phyloP scores from a whole-genome alignment of 2,329 filamentous ascomycete species.

The Aspergillus pseudoterreus region DNA sequence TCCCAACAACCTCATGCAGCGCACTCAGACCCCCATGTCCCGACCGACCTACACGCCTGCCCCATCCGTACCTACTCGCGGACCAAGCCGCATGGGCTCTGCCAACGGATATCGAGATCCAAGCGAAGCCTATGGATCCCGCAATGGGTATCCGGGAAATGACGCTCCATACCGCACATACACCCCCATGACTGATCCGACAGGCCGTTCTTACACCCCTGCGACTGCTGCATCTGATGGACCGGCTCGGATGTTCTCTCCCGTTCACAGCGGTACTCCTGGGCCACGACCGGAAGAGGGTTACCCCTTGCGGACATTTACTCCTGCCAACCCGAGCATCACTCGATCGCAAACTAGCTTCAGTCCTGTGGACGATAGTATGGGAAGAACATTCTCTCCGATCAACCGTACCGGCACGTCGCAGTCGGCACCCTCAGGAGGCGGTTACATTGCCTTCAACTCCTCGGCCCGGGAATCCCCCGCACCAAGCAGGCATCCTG shows the following conservation, averaged over 20 bases:
- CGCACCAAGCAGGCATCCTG: not conserved
- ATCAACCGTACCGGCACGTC: slow-evolving; percentile 7
- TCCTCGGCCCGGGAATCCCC: slow-evolving; percentile 8
- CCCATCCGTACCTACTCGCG: slow-evolving; percentile 20
- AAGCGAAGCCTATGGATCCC: slow-evolving; percentile 4
- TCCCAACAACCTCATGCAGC: slow-evolving; percentile 20
- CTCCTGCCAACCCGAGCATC: slow-evolving; percentile 8
- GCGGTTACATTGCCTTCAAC: slow-evolving; percentile 21
- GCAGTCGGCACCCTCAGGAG: slow-evolving; percentile 5
- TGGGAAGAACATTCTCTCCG: slow-evolving; percentile 16
- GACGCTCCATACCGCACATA: slow-evolving; percentile 18
- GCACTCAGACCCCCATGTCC: slow-evolving; percentile 13
- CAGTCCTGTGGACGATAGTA: slow-evolving; percentile 14
- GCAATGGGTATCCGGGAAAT: slow-evolving; percentile 2
- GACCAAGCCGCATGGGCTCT: slow-evolving; percentile 12
- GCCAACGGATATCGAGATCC: slow-evolving; percentile 3
- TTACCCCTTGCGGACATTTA: slow-evolving; percentile 15
- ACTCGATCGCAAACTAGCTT: slow-evolving; percentile 12
- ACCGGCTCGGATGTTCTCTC: slow-evolving; percentile 9
- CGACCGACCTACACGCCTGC: slow-evolving; percentile 9
- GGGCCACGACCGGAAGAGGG: slow-evolving; percentile 8
- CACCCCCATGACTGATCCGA: slow-evolving; percentile 18
- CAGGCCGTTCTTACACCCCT: slow-evolving; percentile 18
- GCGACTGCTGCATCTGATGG: slow-evolving; percentile 5
- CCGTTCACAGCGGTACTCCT: slow-evolving; percentile 7